Percentiles rank a stretch among this genome's conserved stretches.
These are phyloP conservation scores for Curvularia eragrostidis DNA, from an alignment of 2,329 filamentous ascomycete species.

Conservation along the genomic window DNA sequence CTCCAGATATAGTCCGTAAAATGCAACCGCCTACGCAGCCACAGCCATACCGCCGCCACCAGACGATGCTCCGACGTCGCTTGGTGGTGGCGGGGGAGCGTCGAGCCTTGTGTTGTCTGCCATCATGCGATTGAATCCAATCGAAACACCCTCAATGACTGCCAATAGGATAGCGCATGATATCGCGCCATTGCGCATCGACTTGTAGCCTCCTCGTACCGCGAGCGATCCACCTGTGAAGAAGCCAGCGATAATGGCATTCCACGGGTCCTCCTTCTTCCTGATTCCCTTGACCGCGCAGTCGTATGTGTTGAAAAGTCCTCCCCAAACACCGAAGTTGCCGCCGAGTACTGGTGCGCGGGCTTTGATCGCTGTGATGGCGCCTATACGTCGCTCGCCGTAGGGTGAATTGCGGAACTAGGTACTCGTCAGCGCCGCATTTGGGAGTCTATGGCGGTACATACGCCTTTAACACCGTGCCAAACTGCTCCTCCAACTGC, in stretches of 20 bases:
- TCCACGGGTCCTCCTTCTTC: conserved; percentile 98
- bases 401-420: conserved; percentile 61
- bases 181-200: conserved; percentile 93
- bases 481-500: conserved; percentile 68
- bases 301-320: conserved; percentile 93
- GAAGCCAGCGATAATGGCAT: conserved; percentile 96
- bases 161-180: conserved; percentile 92
- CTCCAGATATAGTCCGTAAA: conserved; percentile 21
- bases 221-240: conserved; percentile 88
- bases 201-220: conserved; percentile 88
- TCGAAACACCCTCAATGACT: conserved; percentile 96
- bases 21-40: conserved; percentile 29
- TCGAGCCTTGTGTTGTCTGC: conserved; percentile 86
- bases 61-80: conserved; percentile 29
- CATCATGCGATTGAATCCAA: conserved; percentile 94
- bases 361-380: conserved; percentile 96
- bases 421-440: conserved; percentile 15
- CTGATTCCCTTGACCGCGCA: conserved; percentile 90
- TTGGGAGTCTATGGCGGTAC: conserved; percentile 4
- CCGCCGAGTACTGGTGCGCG: conserved; percentile 94
- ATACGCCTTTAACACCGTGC: conserved; percentile 97
- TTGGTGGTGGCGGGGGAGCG: conserved; percentile 56
- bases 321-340: conserved; percentile 98
- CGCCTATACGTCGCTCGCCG: conserved; percentile 91
- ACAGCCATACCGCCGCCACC: conserved; percentile 32